Evolutionary conservation across 768 basidiomycete genomes (phyloP).

Genomic region (Rhizopogon sp.): DNA sequence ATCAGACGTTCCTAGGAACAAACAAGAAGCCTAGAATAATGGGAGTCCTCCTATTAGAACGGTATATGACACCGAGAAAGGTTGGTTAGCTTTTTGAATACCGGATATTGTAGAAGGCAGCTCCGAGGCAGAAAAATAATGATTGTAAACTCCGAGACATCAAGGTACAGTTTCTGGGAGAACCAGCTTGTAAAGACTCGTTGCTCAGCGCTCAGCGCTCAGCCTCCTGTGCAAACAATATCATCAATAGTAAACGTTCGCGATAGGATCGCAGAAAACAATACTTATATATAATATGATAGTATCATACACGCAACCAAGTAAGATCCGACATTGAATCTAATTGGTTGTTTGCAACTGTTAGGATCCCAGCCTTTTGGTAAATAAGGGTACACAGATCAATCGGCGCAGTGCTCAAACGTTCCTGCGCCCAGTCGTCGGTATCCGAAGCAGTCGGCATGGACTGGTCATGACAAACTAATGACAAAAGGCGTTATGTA

Average conservation of each 20-base stretch:
- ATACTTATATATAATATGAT: too few relatives aligned
- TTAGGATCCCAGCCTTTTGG: neutral
- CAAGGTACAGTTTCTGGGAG: neutral
- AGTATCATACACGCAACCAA: too few relatives aligned
- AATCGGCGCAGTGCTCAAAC: too few relatives aligned
- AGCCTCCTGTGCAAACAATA: neutral
- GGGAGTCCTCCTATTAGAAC: too few relatives aligned
- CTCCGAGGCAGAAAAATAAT: neutral
- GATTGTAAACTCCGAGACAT: neutral
- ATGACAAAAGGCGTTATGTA: too few relatives aligned
- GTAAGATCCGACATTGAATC: too few relatives aligned
- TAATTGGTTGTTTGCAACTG: neutral
- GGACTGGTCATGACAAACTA: too few relatives aligned
- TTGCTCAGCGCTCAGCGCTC: neutral
- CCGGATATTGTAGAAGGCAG: neutral
- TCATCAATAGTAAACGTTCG: too few relatives aligned
- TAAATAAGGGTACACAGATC: neutral
- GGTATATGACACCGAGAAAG: too few relatives aligned
- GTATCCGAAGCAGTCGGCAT: neutral
- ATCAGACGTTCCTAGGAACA: neutral
- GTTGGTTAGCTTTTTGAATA: neutral
- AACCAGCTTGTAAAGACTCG: neutral
- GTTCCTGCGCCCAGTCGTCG: too few relatives aligned
- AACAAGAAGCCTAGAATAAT: too few relatives aligned
- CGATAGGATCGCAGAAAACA: neutral